Conservation (phyloP, 2,329 filamentous ascomycete species). For the Apiospora marii region DNA sequence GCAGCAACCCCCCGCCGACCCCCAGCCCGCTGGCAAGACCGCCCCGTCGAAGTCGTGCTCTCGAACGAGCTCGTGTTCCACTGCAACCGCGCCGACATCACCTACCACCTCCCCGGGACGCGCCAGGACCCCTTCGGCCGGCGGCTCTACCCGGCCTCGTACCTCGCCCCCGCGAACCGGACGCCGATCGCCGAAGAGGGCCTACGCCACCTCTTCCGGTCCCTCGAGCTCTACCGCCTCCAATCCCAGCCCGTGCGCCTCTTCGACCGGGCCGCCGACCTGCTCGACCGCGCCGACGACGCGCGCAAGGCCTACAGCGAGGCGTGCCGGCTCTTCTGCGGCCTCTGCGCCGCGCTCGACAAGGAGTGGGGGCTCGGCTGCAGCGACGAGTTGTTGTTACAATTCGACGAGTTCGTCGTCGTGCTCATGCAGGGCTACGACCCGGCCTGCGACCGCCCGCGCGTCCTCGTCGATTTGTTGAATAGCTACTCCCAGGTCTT, state of each 20-base stretch:
- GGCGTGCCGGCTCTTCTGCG: conserved; percentile 28
- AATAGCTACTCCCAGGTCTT: conserved; percentile 31
- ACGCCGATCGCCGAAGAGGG: conserved; percentile 23
- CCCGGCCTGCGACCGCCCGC: conserved; percentile 10
- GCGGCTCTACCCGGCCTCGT: conserved; percentile 20
- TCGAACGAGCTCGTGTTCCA: neutral
- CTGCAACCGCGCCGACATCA: conserved; percentile 30
- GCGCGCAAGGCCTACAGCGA: conserved; percentile 1
- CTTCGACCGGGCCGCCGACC: conserved; percentile 29
- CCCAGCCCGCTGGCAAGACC: neutral
- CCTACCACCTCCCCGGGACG: conserved; percentile 30
- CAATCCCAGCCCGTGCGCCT: conserved; percentile 27
- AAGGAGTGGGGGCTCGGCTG: conserved; percentile 30
- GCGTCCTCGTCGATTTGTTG: conserved; percentile 26
- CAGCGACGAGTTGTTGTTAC: conserved; percentile 30
- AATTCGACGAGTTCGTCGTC: conserved; percentile 32
- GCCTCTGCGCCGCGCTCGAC: conserved; percentile 30
- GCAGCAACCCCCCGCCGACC: neutral
- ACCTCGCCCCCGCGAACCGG: conserved; percentile 25
- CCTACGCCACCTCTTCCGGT: conserved; percentile 28
- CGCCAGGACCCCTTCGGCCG: conserved; percentile 28
- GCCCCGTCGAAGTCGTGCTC: conserved; percentile 13
- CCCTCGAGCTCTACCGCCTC: conserved; percentile 27
- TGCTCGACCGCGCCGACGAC: conserved; percentile 24
- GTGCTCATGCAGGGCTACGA: conserved; percentile 29